These are phyloP conservation scores for Lepiota brunneoincarnata DNA, from an alignment of 768 basidiomycete species.

Conservation along the genomic window DNA sequence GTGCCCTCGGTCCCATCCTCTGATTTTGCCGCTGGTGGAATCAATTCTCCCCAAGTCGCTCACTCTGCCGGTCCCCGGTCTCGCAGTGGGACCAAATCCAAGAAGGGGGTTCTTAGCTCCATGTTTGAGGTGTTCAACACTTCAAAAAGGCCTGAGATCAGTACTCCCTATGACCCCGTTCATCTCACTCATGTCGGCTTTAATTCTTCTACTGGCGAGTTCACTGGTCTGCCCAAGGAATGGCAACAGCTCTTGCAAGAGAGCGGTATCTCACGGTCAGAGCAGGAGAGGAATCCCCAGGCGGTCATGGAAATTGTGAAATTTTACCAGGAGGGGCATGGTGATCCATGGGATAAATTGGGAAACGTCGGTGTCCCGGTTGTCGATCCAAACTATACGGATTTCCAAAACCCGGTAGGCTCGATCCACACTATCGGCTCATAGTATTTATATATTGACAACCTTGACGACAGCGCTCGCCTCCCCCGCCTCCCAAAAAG, in stretches of 20 bases:
- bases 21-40: conserved; percentile 22
- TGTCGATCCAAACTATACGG: conserved; percentile 18
- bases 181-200: conserved; percentile 99
- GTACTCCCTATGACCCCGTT: conserved; percentile 97
- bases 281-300: conserved; percentile 98
- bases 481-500: conserved; percentile 50
- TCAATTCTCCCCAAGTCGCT: conserved; percentile 18
- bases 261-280: conserved; percentile 87
- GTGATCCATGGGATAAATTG: conserved; percentile 85
- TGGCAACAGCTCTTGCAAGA: conserved; percentile 98
- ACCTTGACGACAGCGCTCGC: conserved; percentile 35
- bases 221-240: conserved; percentile 96
- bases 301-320: conserved; percentile 99
- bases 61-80: conserved; percentile 30
- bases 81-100: conserved; percentile 48
- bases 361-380: conserved; percentile 46
- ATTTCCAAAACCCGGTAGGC: conserved; percentile 58
- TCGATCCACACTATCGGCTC: conserved; percentile 15
- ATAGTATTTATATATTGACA: conserved; percentile 10
- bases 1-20: conserved; percentile 31
- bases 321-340: conserved; percentile 90
- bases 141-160: conserved; percentile 85
- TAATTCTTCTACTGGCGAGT: conserved; percentile 98
- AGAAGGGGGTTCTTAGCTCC: conserved; percentile 75
- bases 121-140: conserved; percentile 68